Conservation (phyloP, 306 rosid genomes). For the Citrullus mucosospermus region DNA sequence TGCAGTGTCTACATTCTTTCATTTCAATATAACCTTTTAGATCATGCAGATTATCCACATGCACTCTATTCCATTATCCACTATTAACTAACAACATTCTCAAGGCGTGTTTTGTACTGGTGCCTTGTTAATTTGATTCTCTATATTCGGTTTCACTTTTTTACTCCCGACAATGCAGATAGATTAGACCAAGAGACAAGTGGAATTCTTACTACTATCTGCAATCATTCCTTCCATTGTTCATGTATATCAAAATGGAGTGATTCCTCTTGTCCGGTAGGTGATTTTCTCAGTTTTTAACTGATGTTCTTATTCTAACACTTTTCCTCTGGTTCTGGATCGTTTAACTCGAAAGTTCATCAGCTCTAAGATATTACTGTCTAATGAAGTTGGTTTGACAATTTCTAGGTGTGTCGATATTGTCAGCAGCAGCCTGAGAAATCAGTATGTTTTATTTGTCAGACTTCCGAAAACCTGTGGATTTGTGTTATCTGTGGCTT, state of each 20-base stretch:
- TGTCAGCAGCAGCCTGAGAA: conserved; percentile 97
- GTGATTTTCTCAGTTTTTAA: conserved; percentile 15
- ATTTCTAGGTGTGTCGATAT: conserved; percentile 74
- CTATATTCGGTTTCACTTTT: background rate
- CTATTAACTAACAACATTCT: background rate
- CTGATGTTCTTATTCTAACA: background rate
- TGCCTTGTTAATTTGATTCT: background rate
- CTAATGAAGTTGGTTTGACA: background rate
- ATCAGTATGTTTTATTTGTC: conserved; percentile 73
- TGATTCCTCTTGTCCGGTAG: conserved; percentile 95
- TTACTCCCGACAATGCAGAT: conserved; percentile 33
- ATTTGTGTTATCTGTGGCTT: conserved; percentile 92
- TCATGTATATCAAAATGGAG: conserved; percentile 95
- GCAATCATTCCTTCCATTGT: conserved; percentile 95
- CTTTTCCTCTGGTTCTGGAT: background rate
- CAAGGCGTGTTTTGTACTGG: background rate
- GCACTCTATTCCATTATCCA: background rate
- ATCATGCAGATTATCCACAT: background rate
- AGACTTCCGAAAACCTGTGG: conserved; percentile 93
- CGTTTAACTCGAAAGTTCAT: background rate
- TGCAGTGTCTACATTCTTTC: background rate
- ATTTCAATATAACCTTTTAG: background rate
- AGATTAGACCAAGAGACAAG: conserved; percentile 71
- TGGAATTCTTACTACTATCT: conserved; percentile 91
- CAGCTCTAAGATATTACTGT: background rate